Evolutionary conservation across 192 early-diverging fungal genomes (phyloP).

Genomic region (Thoreauomyces humboldtii): DNA sequence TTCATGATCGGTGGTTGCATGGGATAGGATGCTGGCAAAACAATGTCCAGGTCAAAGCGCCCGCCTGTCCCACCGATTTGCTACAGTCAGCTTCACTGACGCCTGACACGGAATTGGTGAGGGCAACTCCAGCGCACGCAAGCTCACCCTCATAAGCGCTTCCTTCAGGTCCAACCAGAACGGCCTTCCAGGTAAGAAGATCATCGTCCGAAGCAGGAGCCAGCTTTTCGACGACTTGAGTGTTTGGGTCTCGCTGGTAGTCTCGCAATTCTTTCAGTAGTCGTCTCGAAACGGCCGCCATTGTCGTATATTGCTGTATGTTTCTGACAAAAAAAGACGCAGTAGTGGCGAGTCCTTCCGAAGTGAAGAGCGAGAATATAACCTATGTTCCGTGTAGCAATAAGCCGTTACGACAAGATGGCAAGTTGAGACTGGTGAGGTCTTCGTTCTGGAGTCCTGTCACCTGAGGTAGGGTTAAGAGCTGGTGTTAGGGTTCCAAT

Average conservation of each 20-base stretch:
- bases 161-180: slow-evolving; percentile 59
- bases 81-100: slow-evolving; percentile 6
- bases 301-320: background rate
- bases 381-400: too few relatives aligned
- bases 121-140: too few relatives aligned
- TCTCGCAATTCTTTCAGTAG: slow-evolving; percentile 61
- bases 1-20: slow-evolving; percentile 72
- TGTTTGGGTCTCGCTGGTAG: slow-evolving; percentile 38
- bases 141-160: slow-evolving; percentile 74
- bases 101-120: background rate
- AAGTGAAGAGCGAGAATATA: too few relatives aligned
- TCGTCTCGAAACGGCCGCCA: slow-evolving; percentile 47
- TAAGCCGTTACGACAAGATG: too few relatives aligned
- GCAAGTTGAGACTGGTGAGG: too few relatives aligned
- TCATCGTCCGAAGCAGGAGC: slow-evolving; percentile 65
- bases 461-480: too few relatives aligned
- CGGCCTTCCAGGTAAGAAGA: slow-evolving; percentile 67
- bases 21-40: slow-evolving; percentile 71
- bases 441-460: too few relatives aligned
- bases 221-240: slow-evolving; percentile 57
- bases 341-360: too few relatives aligned
- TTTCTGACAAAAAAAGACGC: too few relatives aligned
- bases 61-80: too few relatives aligned
- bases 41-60: slow-evolving; percentile 65
- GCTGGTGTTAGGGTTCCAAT: too few relatives aligned